Percentiles rank a stretch among this genome's conserved stretches.
These are phyloP conservation scores for Capsella bursapastoris DNA, from an alignment of 345 rosid genomes.

Conservation along the genomic window DNA sequence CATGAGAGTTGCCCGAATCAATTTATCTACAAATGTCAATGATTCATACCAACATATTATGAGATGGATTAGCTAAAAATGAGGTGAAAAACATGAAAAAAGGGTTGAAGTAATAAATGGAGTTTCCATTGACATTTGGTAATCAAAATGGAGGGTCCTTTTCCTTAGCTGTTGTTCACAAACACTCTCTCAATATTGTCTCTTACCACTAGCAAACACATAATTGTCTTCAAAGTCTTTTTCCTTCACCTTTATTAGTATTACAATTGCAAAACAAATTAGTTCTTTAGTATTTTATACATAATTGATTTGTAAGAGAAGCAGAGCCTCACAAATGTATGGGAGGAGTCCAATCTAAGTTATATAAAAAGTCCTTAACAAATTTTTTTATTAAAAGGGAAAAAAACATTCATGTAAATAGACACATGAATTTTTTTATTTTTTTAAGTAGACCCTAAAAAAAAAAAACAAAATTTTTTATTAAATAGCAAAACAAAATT, in stretches of 20 bases:
- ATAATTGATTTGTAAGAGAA: conserved; percentile 13
- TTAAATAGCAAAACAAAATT: too few relatives aligned
- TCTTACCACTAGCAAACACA: conserved; percentile 21
- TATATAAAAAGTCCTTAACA: background rate
- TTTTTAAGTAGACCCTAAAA: background rate
- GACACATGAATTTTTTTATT: background rate
- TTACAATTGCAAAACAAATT: conserved; percentile 6
- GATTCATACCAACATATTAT: too few relatives aligned
- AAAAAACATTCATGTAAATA: background rate
- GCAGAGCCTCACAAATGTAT: conserved; percentile 4
- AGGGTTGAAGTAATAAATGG: conserved; percentile 16
- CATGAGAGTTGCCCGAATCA: too few relatives aligned
- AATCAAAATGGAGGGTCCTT: conserved; percentile 29
- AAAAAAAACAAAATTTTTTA: background rate
- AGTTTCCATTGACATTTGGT: background rate
- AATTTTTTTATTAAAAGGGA: too few relatives aligned
- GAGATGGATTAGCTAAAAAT: too few relatives aligned
- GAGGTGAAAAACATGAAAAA: too few relatives aligned
- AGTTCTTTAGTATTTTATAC: background rate
- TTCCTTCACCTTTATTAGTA: conserved; percentile 22
- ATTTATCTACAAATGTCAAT: too few relatives aligned
- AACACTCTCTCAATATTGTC: conserved; percentile 30
- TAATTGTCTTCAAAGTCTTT: conserved; percentile 20
- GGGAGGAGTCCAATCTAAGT: background rate
- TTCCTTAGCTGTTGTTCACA: conserved; percentile 37